Evolutionary conservation across 768 basidiomycete genomes (phyloP).

Genomic region (Fomitopsis serialis): DNA sequence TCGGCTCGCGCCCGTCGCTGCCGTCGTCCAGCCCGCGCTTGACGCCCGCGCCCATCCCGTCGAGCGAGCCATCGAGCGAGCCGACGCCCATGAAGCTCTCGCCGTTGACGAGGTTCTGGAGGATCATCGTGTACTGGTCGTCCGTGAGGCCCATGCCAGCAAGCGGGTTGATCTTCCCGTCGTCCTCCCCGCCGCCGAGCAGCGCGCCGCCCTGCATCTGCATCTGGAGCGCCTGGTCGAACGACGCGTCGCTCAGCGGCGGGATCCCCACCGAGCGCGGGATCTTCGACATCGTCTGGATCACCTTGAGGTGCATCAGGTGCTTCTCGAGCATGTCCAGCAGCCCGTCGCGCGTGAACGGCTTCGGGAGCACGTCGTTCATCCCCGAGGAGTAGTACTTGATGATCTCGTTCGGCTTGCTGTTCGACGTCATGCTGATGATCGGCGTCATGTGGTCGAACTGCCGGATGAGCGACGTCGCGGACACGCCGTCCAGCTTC

Average conservation of each 20-base stretch:
- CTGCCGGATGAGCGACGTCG: slow-evolving; percentile 89
- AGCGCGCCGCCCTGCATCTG: slow-evolving; percentile 20
- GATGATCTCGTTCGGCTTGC: slow-evolving; percentile 89
- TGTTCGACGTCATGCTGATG: slow-evolving; percentile 97
- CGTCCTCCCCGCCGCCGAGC: slow-evolving; percentile 24
- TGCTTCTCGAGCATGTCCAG: slow-evolving; percentile 96
- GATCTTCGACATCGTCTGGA: slow-evolving; percentile 68
- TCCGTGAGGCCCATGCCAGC: slow-evolving; percentile 86
- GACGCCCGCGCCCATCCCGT: slow-evolving; percentile 8
- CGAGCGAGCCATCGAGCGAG: slow-evolving; percentile 9
- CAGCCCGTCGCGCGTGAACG: slow-evolving; percentile 92
- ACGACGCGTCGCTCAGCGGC: slow-evolving; percentile 45
- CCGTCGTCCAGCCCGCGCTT: slow-evolving; percentile 27
- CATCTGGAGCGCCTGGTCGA: slow-evolving; percentile 51
- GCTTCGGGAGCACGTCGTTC: slow-evolving; percentile 96
- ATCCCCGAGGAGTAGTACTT: slow-evolving; percentile 88
- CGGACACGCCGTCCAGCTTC: slow-evolving; percentile 81
- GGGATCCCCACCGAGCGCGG: slow-evolving; percentile 67
- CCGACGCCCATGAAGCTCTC: slow-evolving; percentile 49
- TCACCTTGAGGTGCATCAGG: slow-evolving; percentile 79
- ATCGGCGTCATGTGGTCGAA: slow-evolving; percentile 96
- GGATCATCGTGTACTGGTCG: slow-evolving; percentile 78
- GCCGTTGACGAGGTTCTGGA: slow-evolving; percentile 66
- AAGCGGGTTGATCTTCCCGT: slow-evolving; percentile 72
- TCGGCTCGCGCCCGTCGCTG: slow-evolving; percentile 29